Conservation (phyloP, 495 filamentous ascomycete species). For the Aspergillus egyptiacus region DNA sequence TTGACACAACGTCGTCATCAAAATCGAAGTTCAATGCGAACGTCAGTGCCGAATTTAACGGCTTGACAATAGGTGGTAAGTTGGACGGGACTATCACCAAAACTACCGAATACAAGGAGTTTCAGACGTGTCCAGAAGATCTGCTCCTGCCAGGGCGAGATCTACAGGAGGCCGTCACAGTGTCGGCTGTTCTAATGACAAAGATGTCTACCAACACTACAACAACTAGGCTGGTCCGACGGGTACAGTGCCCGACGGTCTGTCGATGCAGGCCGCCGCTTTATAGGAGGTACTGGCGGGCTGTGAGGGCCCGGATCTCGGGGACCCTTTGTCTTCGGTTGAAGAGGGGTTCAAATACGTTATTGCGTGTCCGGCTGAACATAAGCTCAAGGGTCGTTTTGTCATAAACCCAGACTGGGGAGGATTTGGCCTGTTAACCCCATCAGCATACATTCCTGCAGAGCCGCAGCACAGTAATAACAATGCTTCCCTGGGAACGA, state of each 20-base stretch:
- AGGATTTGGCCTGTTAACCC: neutral
- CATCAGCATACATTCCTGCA: neutral
- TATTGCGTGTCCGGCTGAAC: neutral
- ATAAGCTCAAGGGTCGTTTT: neutral
- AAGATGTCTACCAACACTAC: neutral
- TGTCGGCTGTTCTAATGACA: neutral
- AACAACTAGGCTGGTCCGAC: neutral
- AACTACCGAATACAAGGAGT: neutral
- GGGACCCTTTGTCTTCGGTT: neutral
- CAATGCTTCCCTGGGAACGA: no score
- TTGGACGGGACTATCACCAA: neutral
- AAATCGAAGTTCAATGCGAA: neutral
- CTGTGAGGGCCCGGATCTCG: neutral
- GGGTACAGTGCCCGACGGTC: neutral
- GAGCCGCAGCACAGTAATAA: neutral
- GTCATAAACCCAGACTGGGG: neutral
- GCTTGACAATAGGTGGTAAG: neutral
- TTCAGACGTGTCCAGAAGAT: neutral
- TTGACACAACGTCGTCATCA: neutral
- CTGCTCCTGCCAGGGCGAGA: neutral
- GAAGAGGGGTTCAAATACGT: neutral
- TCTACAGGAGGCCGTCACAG: neutral
- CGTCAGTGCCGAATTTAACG: neutral
- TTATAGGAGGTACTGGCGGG: neutral
- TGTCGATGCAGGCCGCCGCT: neutral